phyloP scores from a whole-genome alignment of 1,139 yeast species.

The Sugiyamaella neomexicana region DNA sequence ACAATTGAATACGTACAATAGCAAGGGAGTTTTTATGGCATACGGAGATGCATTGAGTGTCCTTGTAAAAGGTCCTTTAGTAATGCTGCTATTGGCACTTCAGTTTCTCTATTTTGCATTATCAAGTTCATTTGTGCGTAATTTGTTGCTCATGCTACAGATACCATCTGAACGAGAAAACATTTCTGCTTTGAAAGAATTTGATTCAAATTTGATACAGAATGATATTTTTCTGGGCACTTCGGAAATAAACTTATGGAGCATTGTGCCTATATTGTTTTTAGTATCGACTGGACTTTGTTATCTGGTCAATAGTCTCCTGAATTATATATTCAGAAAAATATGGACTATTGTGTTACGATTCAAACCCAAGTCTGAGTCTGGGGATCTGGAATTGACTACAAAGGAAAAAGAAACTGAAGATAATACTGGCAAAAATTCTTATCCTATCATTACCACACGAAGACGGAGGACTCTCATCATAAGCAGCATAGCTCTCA shows the following conservation, averaged over 20 bases:
- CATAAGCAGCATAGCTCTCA: background rate
- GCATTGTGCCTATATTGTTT: constrained; percentile 57
- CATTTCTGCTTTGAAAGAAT: constrained; percentile 24
- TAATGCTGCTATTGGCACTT: constrained; percentile 20
- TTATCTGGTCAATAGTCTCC: constrained; percentile 36
- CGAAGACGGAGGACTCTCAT: background rate
- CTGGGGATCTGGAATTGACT: background rate
- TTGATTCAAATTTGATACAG: constrained; percentile 35
- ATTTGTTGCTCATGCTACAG: constrained; percentile 26
- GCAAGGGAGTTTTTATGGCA: constrained; percentile 47
- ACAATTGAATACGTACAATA: constrained; percentile 31
- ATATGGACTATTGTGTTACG: constrained; percentile 33
- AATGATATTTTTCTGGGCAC: constrained; percentile 57
- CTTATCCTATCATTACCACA: background rate
- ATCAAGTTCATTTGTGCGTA: constrained; percentile 24
- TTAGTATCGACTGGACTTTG: constrained; percentile 52
- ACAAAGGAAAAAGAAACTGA: background rate
- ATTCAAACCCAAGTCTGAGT: background rate
- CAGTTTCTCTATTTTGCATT: constrained; percentile 27
- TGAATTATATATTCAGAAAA: constrained; percentile 22
- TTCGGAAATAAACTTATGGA: constrained; percentile 50
- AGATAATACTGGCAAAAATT: background rate
- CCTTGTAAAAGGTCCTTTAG: constrained; percentile 28
- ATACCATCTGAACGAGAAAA: constrained; percentile 30
- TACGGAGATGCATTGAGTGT: constrained; percentile 52